Evolutionary conservation across 345 rosid genomes (phyloP), one percentile per base, ranked within the genome.

Genomic region (Arabis hirsuta): DNA sequence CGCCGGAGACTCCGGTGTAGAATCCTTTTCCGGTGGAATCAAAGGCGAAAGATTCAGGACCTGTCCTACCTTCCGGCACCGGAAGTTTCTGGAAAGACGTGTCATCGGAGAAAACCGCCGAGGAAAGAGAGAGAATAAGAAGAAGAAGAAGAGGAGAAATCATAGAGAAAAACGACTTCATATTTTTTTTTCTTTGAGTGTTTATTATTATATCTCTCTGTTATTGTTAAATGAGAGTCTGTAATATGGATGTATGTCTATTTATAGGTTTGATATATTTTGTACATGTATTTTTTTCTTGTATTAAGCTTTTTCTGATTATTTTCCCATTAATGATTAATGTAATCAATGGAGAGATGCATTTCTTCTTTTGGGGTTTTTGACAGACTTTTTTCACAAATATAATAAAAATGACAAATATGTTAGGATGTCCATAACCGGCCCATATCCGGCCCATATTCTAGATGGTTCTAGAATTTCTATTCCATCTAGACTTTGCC

Each of bases 1-100:
- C 88, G 9, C 79, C 84, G 4, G 78, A 61, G 62, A 79, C 72
- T 12, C 86, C 83, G 0, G 83, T 79, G 65, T 81, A 83, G 29
- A 79, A 73, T 20, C 82, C 83, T 76, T 76, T 69, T 9, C 79
- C 79, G 46, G 79, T 76, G 22, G 70, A 76, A 43, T 76, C 74
- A 47, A 76, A 76, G 31, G 79, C 74, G 29, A 76, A 76, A 46
- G 79, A 57, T 69, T 76, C 79, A 55, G 79, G 79, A 0, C 79
- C 79, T 46, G 74, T 26, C 27, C 74, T 76, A 68, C 2, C 46
- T 55, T 54, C 65, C 31, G 79, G 74, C 65, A 76, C 74, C 39
- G 70, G 69, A 27, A 76, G 79, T 62, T 69, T 76, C 65, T 55
- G 44, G 2, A 76, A 76, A 6, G 71, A 55, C n/a, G 3, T 16